These are phyloP conservation scores for Pseudogymnoascus sp. DNA, from an alignment of 2,329 filamentous ascomycete species.

Conservation along the genomic window DNA sequence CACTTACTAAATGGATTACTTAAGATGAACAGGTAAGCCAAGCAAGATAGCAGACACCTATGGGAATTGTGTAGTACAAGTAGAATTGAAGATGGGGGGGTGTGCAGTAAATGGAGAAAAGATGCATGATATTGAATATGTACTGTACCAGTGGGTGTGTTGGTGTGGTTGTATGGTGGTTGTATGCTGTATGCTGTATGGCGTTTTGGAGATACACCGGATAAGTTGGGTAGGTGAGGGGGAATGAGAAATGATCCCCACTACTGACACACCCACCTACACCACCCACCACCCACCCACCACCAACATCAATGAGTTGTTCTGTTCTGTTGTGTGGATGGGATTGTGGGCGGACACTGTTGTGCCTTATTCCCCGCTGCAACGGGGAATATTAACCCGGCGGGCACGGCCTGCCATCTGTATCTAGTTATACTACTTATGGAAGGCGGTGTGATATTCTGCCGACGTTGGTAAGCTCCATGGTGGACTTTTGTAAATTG, in stretches of 20 bases:
- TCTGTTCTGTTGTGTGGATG: background rate
- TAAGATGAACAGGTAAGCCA: background rate
- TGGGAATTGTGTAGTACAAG: background rate
- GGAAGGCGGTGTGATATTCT: background rate
- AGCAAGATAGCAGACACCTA: background rate
- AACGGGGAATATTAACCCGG: background rate
- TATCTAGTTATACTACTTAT: background rate
- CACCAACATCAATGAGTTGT: background rate
- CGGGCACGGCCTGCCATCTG: background rate
- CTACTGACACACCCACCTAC: background rate
- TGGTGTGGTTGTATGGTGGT: no score
- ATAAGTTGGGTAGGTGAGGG: background rate
- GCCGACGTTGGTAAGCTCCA: background rate
- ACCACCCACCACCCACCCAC: no score
- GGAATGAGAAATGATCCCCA: background rate
- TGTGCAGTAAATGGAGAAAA: background rate
- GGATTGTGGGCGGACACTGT: background rate
- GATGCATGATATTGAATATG: background rate
- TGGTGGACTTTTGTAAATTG: background rate
- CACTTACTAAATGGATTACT: slow-evolving; percentile 2
- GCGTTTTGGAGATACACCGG: background rate
- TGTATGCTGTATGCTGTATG: background rate
- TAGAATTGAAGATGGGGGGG: background rate
- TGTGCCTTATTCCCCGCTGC: background rate
- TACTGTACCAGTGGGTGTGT: background rate